phyloP scores from a whole-genome alignment of 495 filamentous ascomycete genomes.

The Penicillium ucsense region DNA sequence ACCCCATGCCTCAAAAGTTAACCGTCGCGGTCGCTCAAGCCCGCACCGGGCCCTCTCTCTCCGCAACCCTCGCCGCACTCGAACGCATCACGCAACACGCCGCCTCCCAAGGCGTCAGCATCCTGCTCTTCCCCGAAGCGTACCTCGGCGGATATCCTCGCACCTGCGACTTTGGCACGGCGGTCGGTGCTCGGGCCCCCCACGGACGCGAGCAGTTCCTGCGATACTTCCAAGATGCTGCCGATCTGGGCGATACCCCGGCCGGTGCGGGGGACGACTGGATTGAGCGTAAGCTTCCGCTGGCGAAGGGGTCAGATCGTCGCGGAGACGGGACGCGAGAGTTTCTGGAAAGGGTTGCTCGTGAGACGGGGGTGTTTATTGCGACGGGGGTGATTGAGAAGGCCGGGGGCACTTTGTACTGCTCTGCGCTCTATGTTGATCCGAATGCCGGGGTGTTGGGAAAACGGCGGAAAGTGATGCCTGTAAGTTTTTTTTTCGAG shows the following conservation, averaged over 20 bases:
- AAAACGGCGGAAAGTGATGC: conserved; percentile 93
- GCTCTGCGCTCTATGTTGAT: conserved; percentile 74
- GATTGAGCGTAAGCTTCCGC: conserved; percentile 52
- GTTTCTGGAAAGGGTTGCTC: conserved; percentile 61
- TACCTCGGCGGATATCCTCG: conserved; percentile 91
- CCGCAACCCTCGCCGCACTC: conserved; percentile 58
- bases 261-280: conserved; percentile 63
- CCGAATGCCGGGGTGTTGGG: conserved; percentile 61
- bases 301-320: conserved; percentile 33
- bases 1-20: conserved; percentile 37
- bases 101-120: conserved; percentile 45
- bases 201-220: conserved; percentile 77
- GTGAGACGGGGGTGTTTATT: conserved; percentile 70
- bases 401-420: conserved; percentile 75
- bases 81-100: conserved; percentile 40
- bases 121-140: conserved; percentile 88
- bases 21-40: conserved; percentile 55
- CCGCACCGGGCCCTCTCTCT: conserved; percentile 54
- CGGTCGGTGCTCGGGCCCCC: conserved; percentile 56
- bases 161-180: conserved; percentile 65
- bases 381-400: conserved; percentile 72
- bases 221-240: conserved; percentile 63
- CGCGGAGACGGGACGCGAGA: conserved; percentile 86
- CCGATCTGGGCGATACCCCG: conserved; percentile 83
- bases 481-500: conserved; percentile 36